Evolutionary conservation across 306 rosid genomes (phyloP), one percentile per base, ranked within the genome.

Genomic region (Rosa multiflora): DNA sequence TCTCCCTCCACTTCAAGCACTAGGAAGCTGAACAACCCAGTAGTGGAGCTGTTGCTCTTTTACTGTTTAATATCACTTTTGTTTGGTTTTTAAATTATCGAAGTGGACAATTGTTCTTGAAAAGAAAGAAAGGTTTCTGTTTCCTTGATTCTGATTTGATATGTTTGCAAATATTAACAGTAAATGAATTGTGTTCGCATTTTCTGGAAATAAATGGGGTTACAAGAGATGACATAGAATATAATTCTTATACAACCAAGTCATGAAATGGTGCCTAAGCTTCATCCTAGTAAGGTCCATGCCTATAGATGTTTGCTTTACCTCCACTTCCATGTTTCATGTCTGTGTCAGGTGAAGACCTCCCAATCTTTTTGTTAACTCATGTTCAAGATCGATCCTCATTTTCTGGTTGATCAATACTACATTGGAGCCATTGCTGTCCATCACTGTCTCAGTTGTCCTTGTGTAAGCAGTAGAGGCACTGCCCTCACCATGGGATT

Each of bases 1-100:
- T 37, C 84, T 23, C 67, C 72, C 42, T 62, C 75, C 0, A 5
- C 63, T 74, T 80, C 86, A 17, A 42, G 56, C 59, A 2, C 83
- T 26, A 14, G 73, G n/a, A 40, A 40, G 62, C 29, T 70, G 23
- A 47, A 74, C 66, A 64, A 51, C 77, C 42, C 76, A 4, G 39
- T 80, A 9, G 35, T 51, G 15, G 76, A 74, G 80, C 76, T 74
- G 32, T 35, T 80, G 5, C 67, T 77, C 48, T 21, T 77, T 12
- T 47, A 67, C 47, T 56, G 35, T 64, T 51, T 78, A 9, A n/a
- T 80, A 48, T 79, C 78, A 62, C 8, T 76, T 64, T 42, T 58
- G 9, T 49, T 76, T 61, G 72, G 26, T 44, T 44, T 21, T 56
- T 59, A 67, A 56, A 43, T 11, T 51, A 17, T 4, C 23, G 0